These are phyloP conservation scores for Teratosphaeriaceae sp. DNA, from an alignment of 2,329 filamentous ascomycete species.

Conservation along the genomic window DNA sequence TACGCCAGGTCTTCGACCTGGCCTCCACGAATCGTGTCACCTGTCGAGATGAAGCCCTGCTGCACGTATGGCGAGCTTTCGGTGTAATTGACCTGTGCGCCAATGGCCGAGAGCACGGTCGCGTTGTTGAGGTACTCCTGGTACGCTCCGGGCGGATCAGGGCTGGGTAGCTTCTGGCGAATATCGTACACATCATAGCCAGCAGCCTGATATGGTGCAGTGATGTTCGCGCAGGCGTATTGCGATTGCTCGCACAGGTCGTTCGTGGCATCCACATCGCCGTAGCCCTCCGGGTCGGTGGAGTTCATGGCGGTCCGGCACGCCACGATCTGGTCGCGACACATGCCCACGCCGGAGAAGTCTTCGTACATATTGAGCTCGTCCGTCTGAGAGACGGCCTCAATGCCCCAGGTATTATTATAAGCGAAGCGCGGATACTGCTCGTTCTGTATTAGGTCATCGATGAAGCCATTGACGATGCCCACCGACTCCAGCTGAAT, in stretches of 20 bases:
- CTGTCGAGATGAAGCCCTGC: conserved; percentile 37
- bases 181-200: conserved; percentile 45
- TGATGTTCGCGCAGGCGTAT: conserved; percentile 19
- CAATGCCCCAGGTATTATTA: conserved; percentile 60
- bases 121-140: conserved; percentile 46
- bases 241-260: conserved; percentile 17
- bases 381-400: conserved; percentile 48
- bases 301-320: conserved; percentile 28
- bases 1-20: conserved; percentile 36
- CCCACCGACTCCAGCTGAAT: conserved; percentile 58
- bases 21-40: conserved; percentile 38
- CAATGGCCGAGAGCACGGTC: conserved; percentile 43
- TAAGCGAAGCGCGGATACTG: conserved; percentile 52
- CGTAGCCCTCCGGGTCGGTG: conserved; percentile 30
- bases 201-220: conserved; percentile 12
- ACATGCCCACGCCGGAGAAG: conserved; percentile 36
- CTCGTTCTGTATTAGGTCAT: conserved; percentile 55
- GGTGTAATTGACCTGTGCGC: conserved; percentile 46
- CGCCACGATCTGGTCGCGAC: conserved; percentile 21
- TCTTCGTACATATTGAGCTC: conserved; percentile 39
- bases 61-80: conserved; percentile 34
- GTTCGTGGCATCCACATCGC: conserved; percentile 28
- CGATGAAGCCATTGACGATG: conserved; percentile 66
- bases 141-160: conserved; percentile 47
- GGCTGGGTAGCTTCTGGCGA: conserved; percentile 48